Evolutionary conservation across 106 monocot genomes (phyloP), one percentile per base, ranked within the genome.

Genomic region (Acanthochlamys bracteata): DNA sequence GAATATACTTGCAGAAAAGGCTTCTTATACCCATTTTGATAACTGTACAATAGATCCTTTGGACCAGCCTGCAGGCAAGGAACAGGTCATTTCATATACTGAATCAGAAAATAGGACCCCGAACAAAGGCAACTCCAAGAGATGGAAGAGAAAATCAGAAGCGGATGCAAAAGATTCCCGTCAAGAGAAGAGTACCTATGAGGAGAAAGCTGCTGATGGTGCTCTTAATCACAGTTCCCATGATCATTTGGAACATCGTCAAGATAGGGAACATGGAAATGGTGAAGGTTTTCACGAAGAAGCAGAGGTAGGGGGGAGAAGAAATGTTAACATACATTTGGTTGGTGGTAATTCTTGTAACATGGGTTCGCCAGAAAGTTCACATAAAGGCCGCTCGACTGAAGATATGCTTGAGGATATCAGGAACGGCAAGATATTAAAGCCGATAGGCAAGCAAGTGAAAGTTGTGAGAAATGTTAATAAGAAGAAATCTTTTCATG

Each of bases 61-160:
- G 43, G 43, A 45, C 7, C 43, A 13, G 10, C 43, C 43, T 45
- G 13, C 7, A 9, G 13, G 43, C 43, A 45, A 45, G 43, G 43
- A 9, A 45, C 43, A 45, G 13, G 43, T 9, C 17, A 4, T 49
- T 49, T 49, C 49, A 4, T 49, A 9, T 1, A 4, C 10, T 12
- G 52, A 42, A 27, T 24, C 63, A 45, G 65, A n/a, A 16, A 20
- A 70, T n/a, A 53, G n/a, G 61, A 73, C 45, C 65, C 57, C 12
- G 73, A 66, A 51, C 53, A 6, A 33, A 33, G 33, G 33, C 33
- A 33, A 33, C 33, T 33, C 9, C 10, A 49, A 17, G 49, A 49
- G 49, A 13, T 9, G 65, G 24, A 71, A 73, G 76, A 72, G 63
- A 53, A 76, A 72, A 65, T 41, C 45, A 7, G 59, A 57, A 17